These are phyloP conservation scores for Helotiales sp. DNA, from an alignment of 2,329 filamentous ascomycete genomes.

Conservation along the genomic window DNA sequence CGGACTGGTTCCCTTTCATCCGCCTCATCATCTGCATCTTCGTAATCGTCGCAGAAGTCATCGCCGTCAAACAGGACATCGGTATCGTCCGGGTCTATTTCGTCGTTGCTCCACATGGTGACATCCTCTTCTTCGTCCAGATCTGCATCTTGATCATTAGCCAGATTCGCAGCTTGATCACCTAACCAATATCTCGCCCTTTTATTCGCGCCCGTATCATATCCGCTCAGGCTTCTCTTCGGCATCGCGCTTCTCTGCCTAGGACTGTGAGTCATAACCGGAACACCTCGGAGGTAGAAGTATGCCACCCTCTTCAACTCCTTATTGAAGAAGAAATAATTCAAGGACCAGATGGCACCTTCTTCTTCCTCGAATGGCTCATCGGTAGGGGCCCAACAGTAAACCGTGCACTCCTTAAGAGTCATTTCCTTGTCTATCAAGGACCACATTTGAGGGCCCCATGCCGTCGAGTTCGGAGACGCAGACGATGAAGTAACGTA, in stretches of 20 bases:
- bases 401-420: constrained; percentile 83
- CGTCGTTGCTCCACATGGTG: constrained; percentile 40
- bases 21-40: constrained; percentile 35
- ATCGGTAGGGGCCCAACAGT: constrained; percentile 84
- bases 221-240: constrained; percentile 30
- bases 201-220: constrained; percentile 66
- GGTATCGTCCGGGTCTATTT: constrained; percentile 43
- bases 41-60: constrained; percentile 41
- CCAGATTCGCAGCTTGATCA: constrained; percentile 50
- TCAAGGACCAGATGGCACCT: constrained; percentile 89
- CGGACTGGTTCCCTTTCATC: constrained; percentile 47
- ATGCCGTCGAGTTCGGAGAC: constrained; percentile 57
- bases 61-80: constrained; percentile 51
- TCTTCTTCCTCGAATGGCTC: constrained; percentile 92
- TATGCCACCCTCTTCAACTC: constrained; percentile 90
- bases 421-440: constrained; percentile 94
- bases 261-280: constrained; percentile 67
- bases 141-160: constrained; percentile 41
- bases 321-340: constrained; percentile 99
- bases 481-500: constrained; percentile 39
- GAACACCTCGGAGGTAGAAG: constrained; percentile 87
- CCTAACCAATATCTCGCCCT: constrained; percentile 88
- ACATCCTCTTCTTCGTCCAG: constrained; percentile 41
- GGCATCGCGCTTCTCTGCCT: constrained; percentile 39
- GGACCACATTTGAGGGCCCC: constrained; percentile 90